Evolutionary conservation across 768 basidiomycete genomes (phyloP).

Genomic region (Rhodotorula diobovata): DNA sequence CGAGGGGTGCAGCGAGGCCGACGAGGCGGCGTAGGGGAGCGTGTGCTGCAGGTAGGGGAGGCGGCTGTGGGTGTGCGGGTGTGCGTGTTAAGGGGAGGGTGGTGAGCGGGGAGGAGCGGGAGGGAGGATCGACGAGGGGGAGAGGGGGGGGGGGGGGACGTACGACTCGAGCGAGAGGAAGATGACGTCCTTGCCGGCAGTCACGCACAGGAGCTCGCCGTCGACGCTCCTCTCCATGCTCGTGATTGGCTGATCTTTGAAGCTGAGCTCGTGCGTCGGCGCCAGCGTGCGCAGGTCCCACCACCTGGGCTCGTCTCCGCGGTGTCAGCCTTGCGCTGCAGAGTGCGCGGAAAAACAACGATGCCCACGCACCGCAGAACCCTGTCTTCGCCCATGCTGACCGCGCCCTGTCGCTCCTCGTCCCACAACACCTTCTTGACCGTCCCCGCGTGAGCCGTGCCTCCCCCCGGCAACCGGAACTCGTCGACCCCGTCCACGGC

Average conservation of each 20-base stretch:
- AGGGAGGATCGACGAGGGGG: not conserved
- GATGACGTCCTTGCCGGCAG: constrained; percentile 83
- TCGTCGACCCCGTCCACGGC: constrained; percentile 9
- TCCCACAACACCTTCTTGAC: constrained; percentile 93
- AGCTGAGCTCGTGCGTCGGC: constrained; percentile 57
- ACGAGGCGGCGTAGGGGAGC: constrained; percentile 81
- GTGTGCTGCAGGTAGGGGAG: constrained; percentile 68
- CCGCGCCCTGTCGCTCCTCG: constrained; percentile 60
- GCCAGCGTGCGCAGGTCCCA: constrained; percentile 85
- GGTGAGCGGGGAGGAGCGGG: not conserved
- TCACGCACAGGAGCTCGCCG: constrained; percentile 58
- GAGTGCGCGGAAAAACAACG: not conserved
- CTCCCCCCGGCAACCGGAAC: constrained; percentile 48
- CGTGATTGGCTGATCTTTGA: constrained; percentile 76
- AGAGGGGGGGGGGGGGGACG: constrained; percentile 6
- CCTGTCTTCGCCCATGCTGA: constrained; percentile 88
- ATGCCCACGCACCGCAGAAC: constrained; percentile 65
- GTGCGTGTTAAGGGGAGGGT: too few species aligned
- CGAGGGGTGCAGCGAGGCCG: constrained; percentile 87
- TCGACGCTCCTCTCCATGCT: constrained; percentile 83
- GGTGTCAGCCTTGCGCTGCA: not conserved
- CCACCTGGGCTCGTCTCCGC: constrained; percentile 59
- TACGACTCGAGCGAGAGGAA: constrained; percentile 63
- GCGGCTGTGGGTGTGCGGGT: constrained; percentile 13
- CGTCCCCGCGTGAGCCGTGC: constrained; percentile 74